These are phyloP conservation scores for Leccinum ponderosum DNA, from an alignment of 1,284 basidiomycete species.

Conservation along the genomic window DNA sequence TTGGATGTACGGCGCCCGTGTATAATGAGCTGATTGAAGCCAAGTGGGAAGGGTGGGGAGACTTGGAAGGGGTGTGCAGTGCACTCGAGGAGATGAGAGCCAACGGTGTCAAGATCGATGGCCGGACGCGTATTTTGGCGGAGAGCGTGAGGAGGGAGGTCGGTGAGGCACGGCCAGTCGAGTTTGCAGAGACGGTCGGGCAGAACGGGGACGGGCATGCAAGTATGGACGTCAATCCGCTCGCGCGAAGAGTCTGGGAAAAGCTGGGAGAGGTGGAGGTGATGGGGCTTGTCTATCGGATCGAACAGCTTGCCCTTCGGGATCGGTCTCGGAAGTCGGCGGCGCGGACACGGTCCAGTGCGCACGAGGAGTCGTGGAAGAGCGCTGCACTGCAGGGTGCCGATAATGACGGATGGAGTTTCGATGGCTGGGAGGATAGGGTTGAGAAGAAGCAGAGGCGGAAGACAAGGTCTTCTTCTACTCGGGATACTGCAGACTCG, in stretches of 20 bases:
- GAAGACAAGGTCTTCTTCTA: neutral
- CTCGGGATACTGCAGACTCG: neutral
- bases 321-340: constrained; percentile 19
- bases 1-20: constrained; percentile 80
- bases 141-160: constrained; percentile 69
- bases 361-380: constrained; percentile 33
- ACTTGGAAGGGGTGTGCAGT: constrained; percentile 70
- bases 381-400: constrained; percentile 12
- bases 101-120: constrained; percentile 72
- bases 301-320: constrained; percentile 39
- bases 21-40: constrained; percentile 86
- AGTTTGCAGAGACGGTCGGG: constrained; percentile 19
- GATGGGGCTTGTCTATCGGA: constrained; percentile 37
- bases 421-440: constrained; percentile 27
- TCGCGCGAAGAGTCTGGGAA: constrained; percentile 22
- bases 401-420: constrained; percentile 31
- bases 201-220: constrained; percentile 39
- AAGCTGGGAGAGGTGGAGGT: constrained; percentile 33
- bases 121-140: constrained; percentile 58
- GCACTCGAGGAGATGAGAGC: constrained; percentile 80
- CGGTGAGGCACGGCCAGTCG: constrained; percentile 41
- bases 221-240: constrained; percentile 9
- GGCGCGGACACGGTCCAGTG: constrained; percentile 1
- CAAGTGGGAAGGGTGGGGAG: constrained; percentile 79
- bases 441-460: constrained; percentile 2